Evolutionary conservation across 257 asterid genomes (phyloP).

Genomic region (Nyctanthes arbortristis): DNA sequence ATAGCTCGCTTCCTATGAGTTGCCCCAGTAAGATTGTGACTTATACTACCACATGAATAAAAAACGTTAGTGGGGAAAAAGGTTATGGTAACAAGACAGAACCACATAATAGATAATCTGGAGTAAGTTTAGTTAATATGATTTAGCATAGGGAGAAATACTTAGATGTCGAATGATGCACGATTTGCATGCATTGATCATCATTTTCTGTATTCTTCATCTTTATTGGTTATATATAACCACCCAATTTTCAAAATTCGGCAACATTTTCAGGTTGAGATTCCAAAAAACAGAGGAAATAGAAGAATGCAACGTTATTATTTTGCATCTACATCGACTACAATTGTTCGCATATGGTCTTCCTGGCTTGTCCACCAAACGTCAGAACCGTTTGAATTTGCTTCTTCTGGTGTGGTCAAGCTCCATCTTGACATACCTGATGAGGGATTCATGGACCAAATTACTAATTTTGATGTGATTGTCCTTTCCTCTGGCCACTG

Average conservation of each 20-base stretch:
- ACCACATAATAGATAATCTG: background rate
- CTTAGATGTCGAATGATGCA: background rate
- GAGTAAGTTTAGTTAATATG: background rate
- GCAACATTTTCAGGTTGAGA: conserved; percentile 64
- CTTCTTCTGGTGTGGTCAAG: conserved; percentile 73
- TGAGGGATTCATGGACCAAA: conserved; percentile 69
- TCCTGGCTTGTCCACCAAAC: conserved; percentile 93
- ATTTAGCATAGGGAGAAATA: too few relatives aligned
- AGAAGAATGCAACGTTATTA: conserved; percentile 76
- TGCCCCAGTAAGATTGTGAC: background rate
- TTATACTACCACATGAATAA: background rate
- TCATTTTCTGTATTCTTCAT: background rate
- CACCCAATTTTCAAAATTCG: conserved; percentile 1
- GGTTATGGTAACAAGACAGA: background rate
- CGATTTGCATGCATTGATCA: background rate
- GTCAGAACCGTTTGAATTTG: conserved; percentile 64
- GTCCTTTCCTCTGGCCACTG: conserved; percentile 98
- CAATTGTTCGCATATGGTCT: conserved; percentile 92
- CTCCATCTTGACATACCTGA: conserved; percentile 88
- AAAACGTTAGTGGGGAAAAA: background rate
- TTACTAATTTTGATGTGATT: conserved; percentile 61
- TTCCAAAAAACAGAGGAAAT: conserved; percentile 77
- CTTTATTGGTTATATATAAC: background rate
- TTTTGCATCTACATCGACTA: conserved; percentile 88
- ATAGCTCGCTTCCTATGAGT: background rate